Evolutionary conservation across 306 rosid species (phyloP).

Genomic region (Parietaria judaica): DNA sequence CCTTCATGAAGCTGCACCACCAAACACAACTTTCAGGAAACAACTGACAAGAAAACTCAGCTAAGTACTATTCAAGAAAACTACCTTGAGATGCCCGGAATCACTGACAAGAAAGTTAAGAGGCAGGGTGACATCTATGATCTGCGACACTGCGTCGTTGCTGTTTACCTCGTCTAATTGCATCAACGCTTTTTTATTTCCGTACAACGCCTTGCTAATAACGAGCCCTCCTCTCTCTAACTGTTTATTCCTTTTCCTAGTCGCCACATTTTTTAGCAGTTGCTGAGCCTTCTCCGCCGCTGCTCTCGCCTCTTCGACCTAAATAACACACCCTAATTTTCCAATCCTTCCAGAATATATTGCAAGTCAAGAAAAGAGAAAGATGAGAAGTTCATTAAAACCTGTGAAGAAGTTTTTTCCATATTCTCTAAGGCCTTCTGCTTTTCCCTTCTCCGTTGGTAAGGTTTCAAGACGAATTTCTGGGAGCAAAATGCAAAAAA

Average conservation of each 20-base stretch:
- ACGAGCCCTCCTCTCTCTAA: slow-evolving; percentile 67
- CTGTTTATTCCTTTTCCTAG: slow-evolving; percentile 73
- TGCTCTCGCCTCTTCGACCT: slow-evolving; percentile 70
- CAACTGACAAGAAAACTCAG: no score
- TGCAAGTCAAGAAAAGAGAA: not conserved
- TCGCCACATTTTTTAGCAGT: slow-evolving; percentile 71
- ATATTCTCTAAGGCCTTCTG: slow-evolving; percentile 69
- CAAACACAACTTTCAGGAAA: not conserved
- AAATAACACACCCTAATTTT: slow-evolving; percentile 12
- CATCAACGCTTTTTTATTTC: slow-evolving; percentile 41
- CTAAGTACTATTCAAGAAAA: no score
- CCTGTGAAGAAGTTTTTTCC: slow-evolving; percentile 63
- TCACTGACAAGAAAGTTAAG: slow-evolving; percentile 83
- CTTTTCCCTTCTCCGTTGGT: slow-evolving; percentile 64
- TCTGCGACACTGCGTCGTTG: slow-evolving; percentile 39
- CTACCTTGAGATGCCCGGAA: slow-evolving; percentile 81
- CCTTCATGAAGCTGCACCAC: slow-evolving; percentile 82
- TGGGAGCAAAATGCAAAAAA: slow-evolving; percentile 34
- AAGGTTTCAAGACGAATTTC: slow-evolving; percentile 74
- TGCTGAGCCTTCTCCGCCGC: slow-evolving; percentile 91
- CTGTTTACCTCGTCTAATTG: slow-evolving; percentile 42
- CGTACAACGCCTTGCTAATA: slow-evolving; percentile 65
- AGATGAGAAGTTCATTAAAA: slow-evolving; percentile 12
- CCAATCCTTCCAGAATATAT: not conserved
- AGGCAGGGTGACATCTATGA: slow-evolving; percentile 77